phyloP scores from a whole-genome alignment of 352 stramenopile species.

The Globisporangium yorkense region DNA sequence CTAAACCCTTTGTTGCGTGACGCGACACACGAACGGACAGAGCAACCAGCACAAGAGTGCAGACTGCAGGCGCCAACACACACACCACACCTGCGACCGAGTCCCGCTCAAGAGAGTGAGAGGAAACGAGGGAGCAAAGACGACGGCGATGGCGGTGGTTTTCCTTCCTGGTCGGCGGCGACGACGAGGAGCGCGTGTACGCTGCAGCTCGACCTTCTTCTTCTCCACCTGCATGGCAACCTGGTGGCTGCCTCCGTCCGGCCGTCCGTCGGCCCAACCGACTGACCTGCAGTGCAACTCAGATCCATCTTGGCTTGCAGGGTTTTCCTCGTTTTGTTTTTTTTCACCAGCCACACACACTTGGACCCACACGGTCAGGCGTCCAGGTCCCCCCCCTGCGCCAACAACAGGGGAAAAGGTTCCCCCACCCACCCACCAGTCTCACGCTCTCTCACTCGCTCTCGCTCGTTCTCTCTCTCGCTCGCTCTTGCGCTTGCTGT shows the following conservation, averaged over 20 bases:
- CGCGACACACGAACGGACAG: slow-evolving; percentile 37
- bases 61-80: background rate
- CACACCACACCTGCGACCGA: background rate
- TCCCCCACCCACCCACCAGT: background rate
- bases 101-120: no score
- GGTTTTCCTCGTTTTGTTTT: slow-evolving; percentile 20
- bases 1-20: slow-evolving; percentile 18
- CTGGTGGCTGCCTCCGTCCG: no score
- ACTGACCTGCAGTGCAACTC: slow-evolving; percentile 15
- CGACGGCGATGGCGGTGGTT: no score
- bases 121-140: no score
- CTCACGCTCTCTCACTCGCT: background rate
- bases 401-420: background rate
- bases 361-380: no score
- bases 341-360: slow-evolving; percentile 11
- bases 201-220: background rate
- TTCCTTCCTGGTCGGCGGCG: no score
- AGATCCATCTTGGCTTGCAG: slow-evolving; percentile 9
- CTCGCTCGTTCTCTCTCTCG: slow-evolving; percentile 28
- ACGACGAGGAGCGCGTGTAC: background rate
- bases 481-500: background rate
- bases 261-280: background rate
- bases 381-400: no score
- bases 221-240: background rate
- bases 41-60: background rate